phyloP scores from a whole-genome alignment of 352 stramenopile genomes.

The Phytophthora idaei region DNA sequence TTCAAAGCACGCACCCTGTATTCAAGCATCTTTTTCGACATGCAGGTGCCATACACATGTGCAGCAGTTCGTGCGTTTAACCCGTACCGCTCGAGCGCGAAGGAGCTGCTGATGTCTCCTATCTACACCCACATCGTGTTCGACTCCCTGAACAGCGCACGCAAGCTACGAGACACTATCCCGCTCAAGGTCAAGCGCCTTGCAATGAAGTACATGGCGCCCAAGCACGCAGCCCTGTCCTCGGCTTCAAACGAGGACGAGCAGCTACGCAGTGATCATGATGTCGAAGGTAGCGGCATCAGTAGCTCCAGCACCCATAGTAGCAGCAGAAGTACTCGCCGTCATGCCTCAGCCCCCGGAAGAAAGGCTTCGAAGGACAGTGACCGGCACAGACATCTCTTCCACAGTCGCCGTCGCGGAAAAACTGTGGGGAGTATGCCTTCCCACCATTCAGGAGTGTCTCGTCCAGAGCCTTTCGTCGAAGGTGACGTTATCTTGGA shows the following conservation, averaged over 20 bases:
- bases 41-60: conserved; percentile 83
- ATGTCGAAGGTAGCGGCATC: conserved; percentile 20
- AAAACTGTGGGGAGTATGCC: conserved; percentile 29
- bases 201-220: conserved; percentile 34
- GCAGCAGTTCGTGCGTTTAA: conserved; percentile 81
- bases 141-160: conserved; percentile 58
- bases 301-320: conserved; percentile 17
- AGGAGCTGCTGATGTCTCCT: conserved; percentile 54
- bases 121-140: conserved; percentile 75
- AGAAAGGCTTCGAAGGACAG: conserved; percentile 27
- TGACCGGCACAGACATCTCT: conserved; percentile 14
- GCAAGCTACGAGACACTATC: conserved; percentile 65
- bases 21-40: conserved; percentile 81
- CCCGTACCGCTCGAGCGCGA: conserved; percentile 63
- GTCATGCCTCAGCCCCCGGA: conserved; percentile 22
- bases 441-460: conserved; percentile 22
- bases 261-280: conserved; percentile 3
- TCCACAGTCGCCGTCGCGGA: conserved; percentile 27
- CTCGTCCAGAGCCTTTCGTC: conserved; percentile 55
- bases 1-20: conserved; percentile 78
- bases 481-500: conserved; percentile 69
- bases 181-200: conserved; percentile 51
- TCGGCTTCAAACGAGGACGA: conserved; percentile 33
- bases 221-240: conserved; percentile 22
- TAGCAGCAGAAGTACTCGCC: conserved; percentile 22